Conservation (phyloP, 306 rosid genomes). For the Morella rubra region DNA sequence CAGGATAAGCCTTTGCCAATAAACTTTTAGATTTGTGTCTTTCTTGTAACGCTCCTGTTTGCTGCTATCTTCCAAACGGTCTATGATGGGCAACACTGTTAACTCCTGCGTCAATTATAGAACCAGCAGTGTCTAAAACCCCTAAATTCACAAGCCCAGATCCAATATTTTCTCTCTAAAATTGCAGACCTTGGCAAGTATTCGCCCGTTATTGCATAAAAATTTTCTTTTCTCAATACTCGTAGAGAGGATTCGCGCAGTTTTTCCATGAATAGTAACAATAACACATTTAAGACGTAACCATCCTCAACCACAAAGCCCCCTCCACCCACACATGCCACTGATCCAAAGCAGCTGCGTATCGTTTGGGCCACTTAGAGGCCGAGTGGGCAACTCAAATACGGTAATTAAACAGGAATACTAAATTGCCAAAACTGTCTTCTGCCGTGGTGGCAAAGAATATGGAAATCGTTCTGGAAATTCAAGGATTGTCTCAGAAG, state of each 20-base stretch:
- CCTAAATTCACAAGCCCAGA: too few species aligned
- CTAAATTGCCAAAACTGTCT: too few species aligned
- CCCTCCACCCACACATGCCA: not conserved
- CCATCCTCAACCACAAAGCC: not conserved
- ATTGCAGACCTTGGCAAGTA: too few species aligned
- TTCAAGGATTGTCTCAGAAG: too few species aligned
- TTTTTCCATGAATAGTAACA: too few species aligned
- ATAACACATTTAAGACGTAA: not conserved
- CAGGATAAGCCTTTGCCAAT: conserved; percentile 56
- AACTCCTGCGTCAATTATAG: not conserved
- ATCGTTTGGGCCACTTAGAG: not conserved
- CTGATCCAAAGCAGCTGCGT: not conserved
- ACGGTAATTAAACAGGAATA: not conserved
- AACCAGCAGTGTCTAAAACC: not conserved
- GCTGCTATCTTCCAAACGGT: conserved; percentile 38
- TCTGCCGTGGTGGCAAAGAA: too few species aligned
- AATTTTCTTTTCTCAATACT: not conserved
- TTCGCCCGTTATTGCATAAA: too few species aligned
- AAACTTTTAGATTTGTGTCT: conserved; percentile 29
- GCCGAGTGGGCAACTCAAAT: not conserved
- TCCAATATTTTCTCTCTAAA: too few species aligned
- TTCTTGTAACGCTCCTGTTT: conserved; percentile 29
- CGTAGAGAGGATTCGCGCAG: not conserved
- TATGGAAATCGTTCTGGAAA: too few species aligned
- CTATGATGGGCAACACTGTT: conserved; percentile 39